Evolutionary conservation across 441 rosid species (phyloP), one percentile per base, ranked within the genome.

Genomic region (Gossypium schwendimanii): DNA sequence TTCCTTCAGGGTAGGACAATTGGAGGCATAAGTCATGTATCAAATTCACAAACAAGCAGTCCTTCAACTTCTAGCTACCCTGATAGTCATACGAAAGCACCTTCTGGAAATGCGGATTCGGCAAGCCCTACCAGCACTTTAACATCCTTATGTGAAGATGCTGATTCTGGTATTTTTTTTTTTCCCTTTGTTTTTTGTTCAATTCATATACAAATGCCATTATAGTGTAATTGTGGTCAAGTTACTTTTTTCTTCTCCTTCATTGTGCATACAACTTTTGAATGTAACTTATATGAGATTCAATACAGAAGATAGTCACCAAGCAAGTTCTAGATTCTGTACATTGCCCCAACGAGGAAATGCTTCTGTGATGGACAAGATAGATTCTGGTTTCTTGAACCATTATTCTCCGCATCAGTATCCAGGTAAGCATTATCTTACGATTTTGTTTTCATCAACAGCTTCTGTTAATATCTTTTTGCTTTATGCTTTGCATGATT

Each of bases 111-210:
- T 81, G 82, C 89, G 7, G 94, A 90, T 81, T 89, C 92, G 26
- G 72, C 90, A 71, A 90, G 95, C 83, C 94, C 97, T 70, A 88
- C 92, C 62, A 91, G 93, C 82, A 81, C 90, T 61, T 83, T 90
- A 80, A 77, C 97, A 60, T 86, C 91, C 87, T 66, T 66, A 24
- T 66, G 39, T 66, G 70, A 66, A 66, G 97, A 94, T 81, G 90
- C 90, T 76, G 97, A 94, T 82, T 87, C 97, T 59, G 98, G 98
- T 94, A 87, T 50, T 23, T 73, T 63, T 64, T 76, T 73, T 12
- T n/a, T n/a, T n/a, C 20, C 55, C 26, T 24, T 21, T 63, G 8
- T 60, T 64, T 63, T 26, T 23, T 55, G 55, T 76, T 73, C 41
- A 55, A 36, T 53, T 76, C 26, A 14, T 70, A 12, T 62, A 17